These are phyloP conservation scores for Mortierella sp. DNA, from an alignment of 371 early-diverging fungal species.

Conservation along the genomic window DNA sequence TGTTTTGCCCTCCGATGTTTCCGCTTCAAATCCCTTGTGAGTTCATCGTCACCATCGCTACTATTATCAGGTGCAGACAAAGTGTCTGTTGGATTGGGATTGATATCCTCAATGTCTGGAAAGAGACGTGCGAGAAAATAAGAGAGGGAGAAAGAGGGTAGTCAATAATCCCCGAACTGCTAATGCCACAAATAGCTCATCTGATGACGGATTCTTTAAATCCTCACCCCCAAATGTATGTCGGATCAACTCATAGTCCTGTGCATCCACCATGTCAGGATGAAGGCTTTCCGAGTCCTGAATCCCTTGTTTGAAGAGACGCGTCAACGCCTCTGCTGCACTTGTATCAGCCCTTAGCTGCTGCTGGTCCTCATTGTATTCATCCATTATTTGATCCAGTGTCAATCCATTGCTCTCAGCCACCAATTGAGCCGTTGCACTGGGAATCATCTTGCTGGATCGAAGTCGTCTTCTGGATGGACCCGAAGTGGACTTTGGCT, in stretches of 20 bases:
- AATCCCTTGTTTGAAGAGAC: slow-evolving; percentile 30
- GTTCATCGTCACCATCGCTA: slow-evolving; percentile 37
- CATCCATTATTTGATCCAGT: slow-evolving; percentile 21
- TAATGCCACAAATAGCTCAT: too few species aligned
- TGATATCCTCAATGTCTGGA: slow-evolving; percentile 45
- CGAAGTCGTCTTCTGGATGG: slow-evolving; percentile 35
- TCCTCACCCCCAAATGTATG: slow-evolving; percentile 45
- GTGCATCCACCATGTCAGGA: slow-evolving; percentile 34
- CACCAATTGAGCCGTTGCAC: slow-evolving; percentile 20
- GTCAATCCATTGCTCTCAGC: slow-evolving; percentile 20
- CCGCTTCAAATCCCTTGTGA: slow-evolving; percentile 32
- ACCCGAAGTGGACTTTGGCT: slow-evolving; percentile 2
- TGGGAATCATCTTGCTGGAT: slow-evolving; percentile 29
- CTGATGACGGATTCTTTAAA: too few species aligned
- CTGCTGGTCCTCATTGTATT: slow-evolving; percentile 31
- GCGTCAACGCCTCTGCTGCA: slow-evolving; percentile 34
- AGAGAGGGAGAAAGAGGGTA: neutral
- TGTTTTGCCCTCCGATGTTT: slow-evolving; percentile 27
- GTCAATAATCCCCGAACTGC: too few species aligned
- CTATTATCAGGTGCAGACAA: slow-evolving; percentile 35
- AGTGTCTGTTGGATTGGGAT: slow-evolving; percentile 25
- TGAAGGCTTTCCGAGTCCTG: slow-evolving; percentile 35
- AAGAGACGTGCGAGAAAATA: neutral
- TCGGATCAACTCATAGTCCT: slow-evolving; percentile 41
- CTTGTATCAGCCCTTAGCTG: slow-evolving; percentile 21